These are phyloP conservation scores for Candida broadrunensis DNA, from an alignment of 805 yeast species.

Conservation along the genomic window DNA sequence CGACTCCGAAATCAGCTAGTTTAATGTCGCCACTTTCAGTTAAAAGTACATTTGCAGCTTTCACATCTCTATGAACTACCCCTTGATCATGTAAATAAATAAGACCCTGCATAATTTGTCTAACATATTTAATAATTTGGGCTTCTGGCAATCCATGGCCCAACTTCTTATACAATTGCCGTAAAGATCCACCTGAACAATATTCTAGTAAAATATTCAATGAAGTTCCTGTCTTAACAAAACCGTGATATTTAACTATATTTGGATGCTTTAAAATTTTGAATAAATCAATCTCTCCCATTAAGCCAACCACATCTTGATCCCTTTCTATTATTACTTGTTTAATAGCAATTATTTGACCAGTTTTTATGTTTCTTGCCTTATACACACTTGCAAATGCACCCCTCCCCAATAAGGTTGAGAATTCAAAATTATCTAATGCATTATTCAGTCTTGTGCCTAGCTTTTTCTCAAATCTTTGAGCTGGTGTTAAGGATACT, in stretches of 20 bases:
- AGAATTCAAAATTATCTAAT: conserved; percentile 48
- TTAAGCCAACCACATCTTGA: conserved; percentile 42
- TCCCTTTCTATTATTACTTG: conserved; percentile 61
- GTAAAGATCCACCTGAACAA: conserved; percentile 61
- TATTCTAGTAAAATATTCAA: conserved; percentile 64
- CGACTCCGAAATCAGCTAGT: conserved; percentile 94
- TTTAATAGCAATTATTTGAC: conserved; percentile 74
- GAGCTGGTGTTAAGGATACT: conserved; percentile 50
- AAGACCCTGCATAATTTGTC: conserved; percentile 59
- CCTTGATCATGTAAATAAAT: conserved; percentile 66
- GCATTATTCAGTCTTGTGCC: conserved; percentile 38
- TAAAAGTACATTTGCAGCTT: conserved; percentile 85
- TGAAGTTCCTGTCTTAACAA: conserved; percentile 50
- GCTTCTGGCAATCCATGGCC: conserved; percentile 56
- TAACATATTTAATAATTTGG: conserved; percentile 47
- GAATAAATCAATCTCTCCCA: conserved; percentile 68
- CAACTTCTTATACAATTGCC: conserved; percentile 45
- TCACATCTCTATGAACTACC: conserved; percentile 82
- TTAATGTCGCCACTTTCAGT: conserved; percentile 68
- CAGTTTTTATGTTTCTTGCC: conserved; percentile 65
- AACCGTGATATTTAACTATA: conserved; percentile 68
- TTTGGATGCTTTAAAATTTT: conserved; percentile 64
- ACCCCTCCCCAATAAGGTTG: conserved; percentile 78
- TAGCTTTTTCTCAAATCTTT: conserved; percentile 42
- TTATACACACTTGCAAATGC: conserved; percentile 87